Percentiles rank a stretch among this genome's conserved stretches.
These are phyloP conservation scores for Actinomortierella wolfii DNA, from an alignment of 371 early-diverging fungal species.

Conservation along the genomic window DNA sequence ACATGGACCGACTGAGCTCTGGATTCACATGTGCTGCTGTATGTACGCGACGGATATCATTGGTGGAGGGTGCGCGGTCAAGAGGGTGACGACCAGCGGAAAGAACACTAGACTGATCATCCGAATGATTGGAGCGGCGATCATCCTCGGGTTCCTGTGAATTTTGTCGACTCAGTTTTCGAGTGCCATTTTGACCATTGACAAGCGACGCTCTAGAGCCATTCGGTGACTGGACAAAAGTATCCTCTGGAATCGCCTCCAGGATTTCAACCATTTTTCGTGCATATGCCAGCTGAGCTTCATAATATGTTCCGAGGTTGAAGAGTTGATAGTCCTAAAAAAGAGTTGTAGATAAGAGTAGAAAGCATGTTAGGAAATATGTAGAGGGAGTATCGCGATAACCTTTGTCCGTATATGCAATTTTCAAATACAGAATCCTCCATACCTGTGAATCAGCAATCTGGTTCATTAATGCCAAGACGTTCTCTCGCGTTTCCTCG, in stretches of 20 bases:
- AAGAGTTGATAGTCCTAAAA: conserved; percentile 46
- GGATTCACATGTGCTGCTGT: conserved; percentile 11
- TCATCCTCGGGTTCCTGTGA: conserved; percentile 39
- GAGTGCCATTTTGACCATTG: conserved; percentile 6
- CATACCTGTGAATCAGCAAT: conserved; percentile 73
- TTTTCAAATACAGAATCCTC: neutral
- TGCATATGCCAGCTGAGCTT: conserved; percentile 56
- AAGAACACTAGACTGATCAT: conserved; percentile 23
- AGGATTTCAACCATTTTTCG: conserved; percentile 48
- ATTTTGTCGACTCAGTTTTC: conserved; percentile 17
- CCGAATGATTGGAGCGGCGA: conserved; percentile 19
- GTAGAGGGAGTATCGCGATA: neutral
- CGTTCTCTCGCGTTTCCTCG: conserved; percentile 81
- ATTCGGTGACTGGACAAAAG: conserved; percentile 18
- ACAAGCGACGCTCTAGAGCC: conserved; percentile 20
- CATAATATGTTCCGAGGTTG: conserved; percentile 51
- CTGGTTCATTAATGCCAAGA: conserved; percentile 66
- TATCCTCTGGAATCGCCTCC: conserved; percentile 41
- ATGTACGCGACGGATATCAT: conserved; percentile 19
- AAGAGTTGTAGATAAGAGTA: neutral
- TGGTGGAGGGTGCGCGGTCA: conserved; percentile 27
- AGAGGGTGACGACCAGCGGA: conserved; percentile 24
- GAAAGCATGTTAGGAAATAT: neutral
- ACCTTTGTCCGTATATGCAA: too few relatives aligned
- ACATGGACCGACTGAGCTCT: conserved; percentile 44